Evolutionary conservation across 176 grass and related monocot genomes (phyloP), one percentile per base, ranked within the genome.

Genomic region (Eleusine coracana): DNA sequence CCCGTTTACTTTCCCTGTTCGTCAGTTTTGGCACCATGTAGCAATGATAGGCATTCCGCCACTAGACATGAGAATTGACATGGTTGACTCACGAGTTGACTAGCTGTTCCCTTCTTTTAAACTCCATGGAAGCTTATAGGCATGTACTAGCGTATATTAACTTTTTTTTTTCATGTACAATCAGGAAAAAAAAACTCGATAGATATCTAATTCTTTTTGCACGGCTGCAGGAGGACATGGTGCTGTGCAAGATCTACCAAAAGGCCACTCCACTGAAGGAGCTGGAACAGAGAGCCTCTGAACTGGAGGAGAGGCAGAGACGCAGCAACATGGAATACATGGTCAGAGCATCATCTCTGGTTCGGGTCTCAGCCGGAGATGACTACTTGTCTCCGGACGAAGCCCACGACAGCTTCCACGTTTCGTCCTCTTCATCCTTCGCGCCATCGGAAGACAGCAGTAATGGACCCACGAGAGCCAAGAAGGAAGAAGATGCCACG

Each of bases 161-260:
- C 44, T 12, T 16, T 70, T 71, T 7, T 31, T 7, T 0, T 27
- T 34, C 66, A 34, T 79, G 29, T 79, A 45, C 28, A 50, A 29
- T 79, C 25, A 65, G 6, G 3, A 15, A 5, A 45, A 39, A 34
- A 5, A 11, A 12, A 23, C 50, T 44, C 12, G 23, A 36, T 5
- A 13, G 61, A 38, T 9, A 41, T 16, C 38, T 84, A 38, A 76
- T 49, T 17, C 5, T 31, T 14, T n/a, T 67, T 28, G 31, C 10
- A 31, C 55, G 40, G 27, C 8, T 48, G 61, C 80, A 92, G 88
- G 88, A 94, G 71, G 86, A 97, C 75, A 91, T 89, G 73, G 95
- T 97, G 73, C 68, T 97, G 6, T 97, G 95, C 84, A 97, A 97
- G 84, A 87, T 97, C 18, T 97, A 97, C 70, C 82, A 90, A 39